phyloP scores from a whole-genome alignment of 306 rosid species.

The Crotalaria pallida region DNA sequence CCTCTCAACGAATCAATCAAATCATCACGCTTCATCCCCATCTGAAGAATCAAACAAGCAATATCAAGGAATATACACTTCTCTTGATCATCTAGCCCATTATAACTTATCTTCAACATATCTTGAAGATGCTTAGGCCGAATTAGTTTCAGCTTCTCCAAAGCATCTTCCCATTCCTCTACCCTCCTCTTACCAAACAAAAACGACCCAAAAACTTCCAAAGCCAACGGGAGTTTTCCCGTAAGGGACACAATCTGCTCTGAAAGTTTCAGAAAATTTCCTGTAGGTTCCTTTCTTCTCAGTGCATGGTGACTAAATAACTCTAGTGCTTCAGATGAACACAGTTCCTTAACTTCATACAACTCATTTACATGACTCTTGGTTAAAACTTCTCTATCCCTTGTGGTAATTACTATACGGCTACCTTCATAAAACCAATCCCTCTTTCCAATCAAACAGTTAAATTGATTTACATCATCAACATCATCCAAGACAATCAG shows the following conservation, averaged over 20 bases:
- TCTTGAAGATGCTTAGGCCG: constrained; percentile 35
- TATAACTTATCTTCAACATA: constrained; percentile 45
- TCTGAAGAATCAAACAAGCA: constrained; percentile 41
- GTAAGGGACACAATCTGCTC: constrained; percentile 40
- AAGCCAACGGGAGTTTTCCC: constrained; percentile 51
- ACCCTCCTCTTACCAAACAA: constrained; percentile 32
- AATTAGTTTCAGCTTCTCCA: constrained; percentile 30
- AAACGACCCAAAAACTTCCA: constrained; percentile 53
- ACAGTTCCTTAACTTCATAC: constrained; percentile 44
- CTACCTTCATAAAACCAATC: constrained; percentile 49
- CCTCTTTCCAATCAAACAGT: constrained; percentile 15
- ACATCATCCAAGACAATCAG: constrained; percentile 56
- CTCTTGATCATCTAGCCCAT: constrained; percentile 40
- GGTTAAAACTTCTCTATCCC: constrained; percentile 25
- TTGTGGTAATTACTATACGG: constrained; percentile 44
- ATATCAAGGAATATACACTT: constrained; percentile 52
- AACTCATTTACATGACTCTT: constrained; percentile 1
- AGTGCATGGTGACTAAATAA: constrained; percentile 47
- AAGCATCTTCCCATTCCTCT: constrained; percentile 40
- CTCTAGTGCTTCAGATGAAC: constrained; percentile 14
- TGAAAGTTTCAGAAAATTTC: constrained; percentile 4
- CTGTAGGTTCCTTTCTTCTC: constrained; percentile 35
- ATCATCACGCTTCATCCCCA: constrained; percentile 37
- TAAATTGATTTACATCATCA: constrained; percentile 26
- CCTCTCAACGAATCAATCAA: constrained; percentile 38